Evolutionary conservation across 177 flowering plant species (phyloP).

Genomic region (Tripterygium wilfordii): DNA sequence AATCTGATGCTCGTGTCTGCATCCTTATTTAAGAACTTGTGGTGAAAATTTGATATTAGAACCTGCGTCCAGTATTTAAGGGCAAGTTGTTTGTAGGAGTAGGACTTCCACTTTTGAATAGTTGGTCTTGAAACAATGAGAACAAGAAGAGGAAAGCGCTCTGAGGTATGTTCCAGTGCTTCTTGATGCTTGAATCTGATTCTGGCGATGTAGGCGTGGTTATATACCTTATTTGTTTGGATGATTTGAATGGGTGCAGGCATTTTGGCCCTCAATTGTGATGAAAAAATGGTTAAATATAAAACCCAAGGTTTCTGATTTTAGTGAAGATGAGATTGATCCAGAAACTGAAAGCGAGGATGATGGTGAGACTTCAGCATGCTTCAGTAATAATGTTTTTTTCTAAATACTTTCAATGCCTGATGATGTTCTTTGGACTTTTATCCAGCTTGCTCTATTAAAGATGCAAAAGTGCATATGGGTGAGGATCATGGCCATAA

Average conservation of each 20-base stretch:
- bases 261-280: slow-evolving; percentile 90
- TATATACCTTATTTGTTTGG: background rate
- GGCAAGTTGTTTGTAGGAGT: background rate
- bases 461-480: slow-evolving; percentile 32
- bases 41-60: background rate
- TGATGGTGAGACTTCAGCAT: slow-evolving; percentile 51
- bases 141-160: slow-evolving; percentile 53
- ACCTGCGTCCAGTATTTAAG: background rate
- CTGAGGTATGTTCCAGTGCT: slow-evolving; percentile 50
- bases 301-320: slow-evolving; percentile 77
- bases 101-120: slow-evolving; percentile 1
- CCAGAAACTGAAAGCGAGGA: slow-evolving; percentile 93
- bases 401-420: slow-evolving; percentile 5
- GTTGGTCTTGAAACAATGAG: slow-evolving; percentile 36
- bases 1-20: slow-evolving; percentile 2
- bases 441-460: slow-evolving; percentile 44
- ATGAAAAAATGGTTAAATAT: slow-evolving; percentile 98
- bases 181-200: background rate
- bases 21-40: slow-evolving; percentile 7
- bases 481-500: slow-evolving; percentile 25
- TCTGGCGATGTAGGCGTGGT: background rate
- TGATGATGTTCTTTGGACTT: slow-evolving; percentile 15
- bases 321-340: slow-evolving; percentile 93
- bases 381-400: background rate
- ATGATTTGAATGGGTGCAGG: slow-evolving; percentile 31